phyloP scores from a whole-genome alignment of 2,329 filamentous ascomycete species.

The Colletotrichum sublineola region DNA sequence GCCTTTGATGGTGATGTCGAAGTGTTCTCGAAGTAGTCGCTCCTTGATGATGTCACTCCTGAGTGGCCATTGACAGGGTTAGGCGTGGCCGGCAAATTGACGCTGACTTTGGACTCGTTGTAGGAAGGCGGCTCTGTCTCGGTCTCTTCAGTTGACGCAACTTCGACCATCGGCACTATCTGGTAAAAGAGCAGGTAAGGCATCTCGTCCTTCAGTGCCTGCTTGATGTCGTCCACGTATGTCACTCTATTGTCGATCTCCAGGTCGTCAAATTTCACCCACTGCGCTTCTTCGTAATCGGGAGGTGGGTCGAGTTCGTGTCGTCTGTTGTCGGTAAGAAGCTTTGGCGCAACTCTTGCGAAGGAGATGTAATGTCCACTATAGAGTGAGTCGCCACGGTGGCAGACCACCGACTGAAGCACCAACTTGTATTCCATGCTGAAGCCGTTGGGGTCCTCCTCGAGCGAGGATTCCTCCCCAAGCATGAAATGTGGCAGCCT shows the following conservation, averaged over 20 bases:
- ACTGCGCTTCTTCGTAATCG: slow-evolving; percentile 79
- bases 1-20: slow-evolving; percentile 53
- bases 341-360: slow-evolving; percentile 77
- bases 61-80: slow-evolving; percentile 48
- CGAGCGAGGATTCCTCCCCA: slow-evolving; percentile 77
- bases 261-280: slow-evolving; percentile 96
- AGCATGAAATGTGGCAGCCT: slow-evolving; percentile 91
- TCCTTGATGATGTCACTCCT: slow-evolving; percentile 50
- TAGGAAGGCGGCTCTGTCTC: slow-evolving; percentile 71
- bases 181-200: slow-evolving; percentile 97
- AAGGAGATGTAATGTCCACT: slow-evolving; percentile 94
- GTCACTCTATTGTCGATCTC: slow-evolving; percentile 74
- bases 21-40: slow-evolving; percentile 61
- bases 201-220: slow-evolving; percentile 85
- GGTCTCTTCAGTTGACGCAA: slow-evolving; percentile 64
- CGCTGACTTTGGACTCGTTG: slow-evolving; percentile 62
- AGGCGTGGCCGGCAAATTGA: slow-evolving; percentile 50
- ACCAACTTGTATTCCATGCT: slow-evolving; percentile 94
- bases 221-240: slow-evolving; percentile 81
- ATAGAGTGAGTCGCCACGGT: slow-evolving; percentile 86
- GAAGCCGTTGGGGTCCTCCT: slow-evolving; percentile 70
- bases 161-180: slow-evolving; percentile 86
- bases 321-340: slow-evolving; percentile 71
- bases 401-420: slow-evolving; percentile 91
- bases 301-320: slow-evolving; percentile 70